Evolutionary conservation across 2,329 filamentous ascomycete species (phyloP), one percentile per base, ranked within the genome.

Genomic region (Drechslera avenae): DNA sequence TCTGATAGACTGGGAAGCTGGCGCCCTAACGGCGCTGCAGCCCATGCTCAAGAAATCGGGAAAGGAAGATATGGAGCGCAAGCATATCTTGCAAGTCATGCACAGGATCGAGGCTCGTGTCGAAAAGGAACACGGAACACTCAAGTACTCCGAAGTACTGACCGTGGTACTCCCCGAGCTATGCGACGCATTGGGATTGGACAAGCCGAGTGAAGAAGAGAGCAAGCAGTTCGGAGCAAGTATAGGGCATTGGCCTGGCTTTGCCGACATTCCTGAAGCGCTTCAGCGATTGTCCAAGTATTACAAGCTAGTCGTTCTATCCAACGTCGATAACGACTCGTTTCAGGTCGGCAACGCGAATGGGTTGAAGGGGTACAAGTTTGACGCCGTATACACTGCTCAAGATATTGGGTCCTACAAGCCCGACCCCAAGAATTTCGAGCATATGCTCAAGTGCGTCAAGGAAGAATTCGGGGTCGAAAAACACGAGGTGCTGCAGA

Each of bases 1-100:
- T 0, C 80, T 92, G 3, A 83, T 92, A 53, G 87, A 92, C 76
- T 91, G 87, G 88, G 86, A 91, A 69, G 69, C 76, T n/a, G 87
- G 87, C 51, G 81, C 90, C 49, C 72, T 81, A 43, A 58, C 72
- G 2, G 78, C 81, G 3, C 78, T 91, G 1, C 66, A 78, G 18
- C 78, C 82, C 0, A 64, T 83, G 10, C 73, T 83, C 28, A 67
- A 78, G 21, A 62, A 58, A n/a, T 54, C 54, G 33, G 46, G 46
- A 30, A 62, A 64, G n/a, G 39, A 59, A 7, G 46, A 66, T 17
- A 39, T 69, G 3, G 61, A 66, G 23, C 54, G 52, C 10, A 63
- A 66, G 33, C 44, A 61, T 16, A 63, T 72, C 43, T 63, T 79
- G 36, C 56, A 71, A n/a, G 63, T 68, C 19, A 78, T 78, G 77